These are phyloP conservation scores for Byssothecium circinans DNA, from an alignment of 2,329 filamentous ascomycete genomes.

Conservation along the genomic window DNA sequence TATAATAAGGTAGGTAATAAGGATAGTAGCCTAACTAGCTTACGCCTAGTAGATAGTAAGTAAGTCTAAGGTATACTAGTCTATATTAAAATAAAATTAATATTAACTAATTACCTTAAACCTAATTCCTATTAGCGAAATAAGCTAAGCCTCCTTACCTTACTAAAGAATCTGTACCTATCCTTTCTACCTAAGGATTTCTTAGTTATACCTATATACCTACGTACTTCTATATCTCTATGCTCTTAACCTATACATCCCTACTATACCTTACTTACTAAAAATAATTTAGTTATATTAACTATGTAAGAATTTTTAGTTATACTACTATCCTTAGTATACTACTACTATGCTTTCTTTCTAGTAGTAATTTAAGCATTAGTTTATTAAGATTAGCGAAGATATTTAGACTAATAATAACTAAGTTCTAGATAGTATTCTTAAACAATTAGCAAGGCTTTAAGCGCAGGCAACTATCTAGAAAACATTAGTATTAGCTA, in stretches of 20 bases:
- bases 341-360: neutral
- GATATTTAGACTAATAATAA: neutral
- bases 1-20: too few relatives aligned
- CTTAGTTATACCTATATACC: neutral
- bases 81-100: too few relatives aligned
- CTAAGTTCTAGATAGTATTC: neutral
- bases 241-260: neutral
- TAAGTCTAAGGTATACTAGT: too few relatives aligned
- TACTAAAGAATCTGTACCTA: neutral
- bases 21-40: too few relatives aligned
- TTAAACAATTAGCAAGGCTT: constrained; percentile 1
- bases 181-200: neutral
- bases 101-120: too few relatives aligned
- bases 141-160: too few relatives aligned
- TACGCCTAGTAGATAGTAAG: too few relatives aligned
- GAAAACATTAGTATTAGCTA: neutral
- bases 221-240: neutral
- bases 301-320: neutral
- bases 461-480: constrained; percentile 1
- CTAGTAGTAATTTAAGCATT: neutral
- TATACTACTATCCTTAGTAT: neutral
- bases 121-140: too few relatives aligned
- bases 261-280: neutral
- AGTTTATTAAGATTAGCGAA: constrained; percentile 1
- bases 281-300: constrained; percentile 1